A percentile compares a stretch with the other conserved stretches of the same genome.
phyloP scores from a whole-genome alignment of 73 alveolate genomes.

The Uronychia setigera region DNA sequence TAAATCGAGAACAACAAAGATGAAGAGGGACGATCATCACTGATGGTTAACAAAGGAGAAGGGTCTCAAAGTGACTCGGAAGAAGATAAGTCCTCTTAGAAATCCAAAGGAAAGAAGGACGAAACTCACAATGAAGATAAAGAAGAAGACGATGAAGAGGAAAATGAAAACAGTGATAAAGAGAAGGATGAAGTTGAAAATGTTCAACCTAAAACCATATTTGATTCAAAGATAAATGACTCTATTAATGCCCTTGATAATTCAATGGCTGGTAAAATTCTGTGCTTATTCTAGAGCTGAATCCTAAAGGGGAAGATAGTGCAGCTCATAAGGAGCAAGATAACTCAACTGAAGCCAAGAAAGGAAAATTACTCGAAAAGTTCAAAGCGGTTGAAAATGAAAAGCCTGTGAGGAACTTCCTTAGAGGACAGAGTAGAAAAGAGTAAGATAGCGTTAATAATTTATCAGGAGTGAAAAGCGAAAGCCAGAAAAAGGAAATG shows the following conservation, averaged over 20 bases:
- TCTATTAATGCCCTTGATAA: not conserved
- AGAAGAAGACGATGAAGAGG: conserved; percentile 12
- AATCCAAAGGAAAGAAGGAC: not conserved
- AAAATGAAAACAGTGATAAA: conserved; percentile 4
- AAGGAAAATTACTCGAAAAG: not conserved
- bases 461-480: not conserved
- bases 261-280: not conserved
- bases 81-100: not conserved
- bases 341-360: not conserved
- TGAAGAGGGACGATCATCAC: not conserved
- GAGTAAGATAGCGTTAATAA: not conserved
- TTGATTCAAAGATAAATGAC: not conserved
- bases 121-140: conserved; percentile 24
- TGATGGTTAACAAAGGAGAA: not conserved
- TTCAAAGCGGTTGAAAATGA: not conserved
- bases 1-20: conserved; percentile 32
- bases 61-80: not conserved
- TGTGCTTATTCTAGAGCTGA: not conserved
- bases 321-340: not conserved
- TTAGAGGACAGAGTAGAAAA: conserved; percentile 23
- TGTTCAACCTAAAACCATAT: not conserved
- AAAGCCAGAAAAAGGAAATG: conserved; percentile 41
- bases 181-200: conserved; percentile 16
- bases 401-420: conserved; percentile 41
- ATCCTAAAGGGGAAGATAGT: not conserved